Percentiles rank a stretch among this genome's conserved stretches.
phyloP scores from a whole-genome alignment of 179 eudicot genomes.

The Dionaea muscipula region DNA sequence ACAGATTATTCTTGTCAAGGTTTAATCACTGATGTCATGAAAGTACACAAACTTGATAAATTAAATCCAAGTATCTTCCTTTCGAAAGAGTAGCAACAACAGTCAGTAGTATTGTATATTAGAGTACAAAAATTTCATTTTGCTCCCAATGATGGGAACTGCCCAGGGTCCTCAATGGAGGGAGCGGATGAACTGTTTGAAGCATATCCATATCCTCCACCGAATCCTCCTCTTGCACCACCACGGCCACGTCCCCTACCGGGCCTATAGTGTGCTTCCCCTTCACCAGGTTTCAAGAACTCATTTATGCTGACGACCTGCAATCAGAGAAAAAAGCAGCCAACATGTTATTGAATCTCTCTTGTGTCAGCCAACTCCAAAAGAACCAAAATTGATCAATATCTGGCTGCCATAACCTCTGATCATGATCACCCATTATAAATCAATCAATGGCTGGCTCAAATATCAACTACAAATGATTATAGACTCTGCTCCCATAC shows the following conservation, averaged over 20 bases:
- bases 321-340: not conserved
- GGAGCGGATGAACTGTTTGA: conserved; percentile 44
- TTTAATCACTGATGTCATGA: conserved; percentile 14
- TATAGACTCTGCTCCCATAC: too few relatives aligned
- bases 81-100: not conserved
- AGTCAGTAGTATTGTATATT: too few relatives aligned
- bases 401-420: too few relatives aligned
- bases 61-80: not conserved
- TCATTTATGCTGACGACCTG: conserved; percentile 91
- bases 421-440: too few relatives aligned
- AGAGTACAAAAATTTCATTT: conserved; percentile 34
- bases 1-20: conserved; percentile 30
- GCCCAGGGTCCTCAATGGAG: conserved; percentile 56
- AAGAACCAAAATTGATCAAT: too few relatives aligned
- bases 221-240: conserved; percentile 51
- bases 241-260: conserved; percentile 52
- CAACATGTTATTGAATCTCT: not conserved
- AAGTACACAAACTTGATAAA: conserved; percentile 16
- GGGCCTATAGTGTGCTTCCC: conserved; percentile 38
- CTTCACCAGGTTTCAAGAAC: conserved; percentile 86
- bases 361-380: too few relatives aligned
- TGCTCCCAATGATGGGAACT: conserved; percentile 74
- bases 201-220: conserved; percentile 34
- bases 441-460: too few relatives aligned
- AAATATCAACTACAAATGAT: too few relatives aligned